Base-by-base conservation (phyloP, 2,329 filamentous ascomycete genomes). In the Cadophora gregata region DNA sequence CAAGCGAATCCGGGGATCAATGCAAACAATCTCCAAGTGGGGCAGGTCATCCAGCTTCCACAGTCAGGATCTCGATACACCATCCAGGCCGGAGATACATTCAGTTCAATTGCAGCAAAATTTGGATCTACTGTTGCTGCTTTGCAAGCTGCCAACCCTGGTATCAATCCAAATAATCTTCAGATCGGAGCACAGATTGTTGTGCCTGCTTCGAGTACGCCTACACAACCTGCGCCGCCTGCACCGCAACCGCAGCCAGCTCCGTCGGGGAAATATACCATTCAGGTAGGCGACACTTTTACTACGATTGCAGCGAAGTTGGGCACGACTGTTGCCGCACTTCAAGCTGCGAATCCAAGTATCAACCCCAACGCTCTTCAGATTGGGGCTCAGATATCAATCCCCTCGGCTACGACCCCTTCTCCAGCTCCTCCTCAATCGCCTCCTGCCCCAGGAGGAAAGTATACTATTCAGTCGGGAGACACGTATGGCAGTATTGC, bases 1-100 rank as follows among this genome's bases (percentile, higher is more conserved):
- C 36, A 33, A 61, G 67, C 67, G 42, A 66, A 68, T 48, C 64
- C 63, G 7, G 51, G 42, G 10, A 51, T 68, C 19, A 59, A 59
- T 29, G 50, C 63, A 24, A 68, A 27, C 36, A 38, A 42, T 25
- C 61, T 68, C 19, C 47, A 66, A 62, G 58, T 68, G 25, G 67
- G 63, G 33, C 48, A 66, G 51, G n/a, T 63, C 16, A 56, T 58
- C 36, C 50, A 63, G 27, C 29, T 63, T 27, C 36, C 38, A 21
- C 12, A 33, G 9, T 29, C 48, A 6, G 48, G 29, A 59, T 67
- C 19, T 27, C 24, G 47, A 59, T 62, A 62, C 27, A 62, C 59
- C 2, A 42, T 66, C 27, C 47, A 58, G 55, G 48, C 58, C 16
- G 64, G 64, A 21, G 64, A 66, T 51, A 66, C 64, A 29, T 62